Evolutionary conservation across 225 moss, liverwort and hornwort species (phyloP), one percentile per base, ranked within the genome.

Genomic region (Polytrichum formosum): DNA sequence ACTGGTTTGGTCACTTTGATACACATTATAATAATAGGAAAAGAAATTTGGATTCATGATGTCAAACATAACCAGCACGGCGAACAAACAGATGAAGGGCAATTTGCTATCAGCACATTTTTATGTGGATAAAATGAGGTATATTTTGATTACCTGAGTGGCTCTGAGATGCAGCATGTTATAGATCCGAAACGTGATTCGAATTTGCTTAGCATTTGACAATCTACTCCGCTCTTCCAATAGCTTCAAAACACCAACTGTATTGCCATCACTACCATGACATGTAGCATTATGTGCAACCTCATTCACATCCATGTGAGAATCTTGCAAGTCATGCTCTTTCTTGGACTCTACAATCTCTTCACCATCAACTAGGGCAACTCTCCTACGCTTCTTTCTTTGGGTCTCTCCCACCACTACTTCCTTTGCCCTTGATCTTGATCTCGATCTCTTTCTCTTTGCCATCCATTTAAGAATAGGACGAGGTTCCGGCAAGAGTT

Each of bases 171-270:
- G 83, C 69, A 83, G 10, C 65, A 77, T 83, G 65, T 87, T 87
- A 0, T 83, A 87, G 61, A 87, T 87, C 46, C 83, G 80, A 66
- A 87, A 76, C 5, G 86, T 87, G 6, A 83, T 80, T 74, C 83
- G 83, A 28, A 87, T 80, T 59, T 87, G 73, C 66, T 73, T 61
- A 19, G 83, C 73, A n/a, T 80, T 76, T 37, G 67, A 64, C 58
- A 83, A 5, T 26, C 5, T 71, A 71, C 61, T 83, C 78, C 78
- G 78, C 56, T 75, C 80, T 30, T 30, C 30, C 30, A 30, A 30
- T 5, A 30, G 6, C 30, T 30, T 6, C 30, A 30, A 30, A 30
- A 30, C 21, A 22, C 71, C 4, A 87, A 70, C 63, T 87, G 86
- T 55, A 75, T 67, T 5, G 73, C 68, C 68, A 86, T 62, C 75